Evolutionary conservation across 2,329 filamentous ascomycete genomes (phyloP), one percentile per base, ranked within the genome.

Genomic region (Penicillium sp.): DNA sequence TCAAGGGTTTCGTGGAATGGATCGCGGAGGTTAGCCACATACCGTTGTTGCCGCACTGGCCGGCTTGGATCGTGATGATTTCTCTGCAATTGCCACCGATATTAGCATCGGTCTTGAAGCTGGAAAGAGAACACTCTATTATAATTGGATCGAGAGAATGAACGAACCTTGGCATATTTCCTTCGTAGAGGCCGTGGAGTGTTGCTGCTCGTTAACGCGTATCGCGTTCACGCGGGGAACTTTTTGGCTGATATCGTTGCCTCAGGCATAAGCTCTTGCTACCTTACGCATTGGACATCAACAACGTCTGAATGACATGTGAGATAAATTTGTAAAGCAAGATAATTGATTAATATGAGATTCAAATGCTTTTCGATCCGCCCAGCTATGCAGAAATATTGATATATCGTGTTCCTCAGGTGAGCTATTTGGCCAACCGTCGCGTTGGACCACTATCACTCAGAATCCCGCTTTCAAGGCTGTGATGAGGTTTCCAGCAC

Each of bases 21-120:
- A 36, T 59, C 61, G 60, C 45, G 59, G 49, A 61, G 50, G 50
- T 42, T 48, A 46, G 52, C 49, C 53, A 89, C 90, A 82, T 74
- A 96, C 92, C 93, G 85, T 92, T 97, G 80, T 97, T 97, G 84
- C 93, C 94, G 83, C 94, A 97, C 78, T 97, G 94, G 84, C 94
- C 94, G 63, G 95, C 93, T 79, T 99, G 94, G 69, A 99, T 89
- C 60, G 95, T 99, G 77, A 99, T 99, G 70, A 99, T 99, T 84
- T 99, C 94, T 78, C 94, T 97, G 67, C 1, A 53, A 19, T 52
- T 14, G 5, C 17, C 16, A 53, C 51, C 19, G 53, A 33, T 16
- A 53, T 64, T 25, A 57, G 57, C 25, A 46, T 33, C 12, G 28
- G 6, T 46, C 16, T 36, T 22, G 5, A 5, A 41, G 9, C 10